These are phyloP conservation scores for Amphirosellinia nigrospora DNA, from an alignment of 495 filamentous ascomycete species.

Conservation along the genomic window DNA sequence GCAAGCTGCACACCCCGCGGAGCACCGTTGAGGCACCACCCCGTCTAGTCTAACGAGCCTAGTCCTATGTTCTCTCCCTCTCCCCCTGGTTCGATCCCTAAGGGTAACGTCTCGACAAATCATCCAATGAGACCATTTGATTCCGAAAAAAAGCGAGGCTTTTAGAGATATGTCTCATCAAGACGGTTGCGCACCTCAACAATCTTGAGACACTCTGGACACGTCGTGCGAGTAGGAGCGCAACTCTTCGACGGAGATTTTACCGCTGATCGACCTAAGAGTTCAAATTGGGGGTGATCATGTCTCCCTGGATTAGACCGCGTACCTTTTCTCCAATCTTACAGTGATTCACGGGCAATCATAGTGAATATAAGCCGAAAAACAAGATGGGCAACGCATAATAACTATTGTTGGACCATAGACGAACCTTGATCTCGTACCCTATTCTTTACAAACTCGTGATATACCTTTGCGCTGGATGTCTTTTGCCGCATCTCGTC, in stretches of 20 bases:
- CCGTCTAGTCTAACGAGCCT: slow-evolving; percentile 10
- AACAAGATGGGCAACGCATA: not conserved
- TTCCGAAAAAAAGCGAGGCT: slow-evolving; percentile 16
- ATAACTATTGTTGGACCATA: not conserved
- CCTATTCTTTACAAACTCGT: not conserved
- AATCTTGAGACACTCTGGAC: slow-evolving; percentile 34
- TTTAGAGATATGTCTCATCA: slow-evolving; percentile 40
- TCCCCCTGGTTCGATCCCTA: slow-evolving; percentile 2
- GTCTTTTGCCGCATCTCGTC: slow-evolving; percentile 5
- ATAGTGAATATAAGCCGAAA: slow-evolving; percentile 10
- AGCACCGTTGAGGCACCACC: slow-evolving; percentile 39
- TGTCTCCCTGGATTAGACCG: slow-evolving; percentile 10
- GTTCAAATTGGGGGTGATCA: slow-evolving; percentile 11
- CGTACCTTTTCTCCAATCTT: not conserved
- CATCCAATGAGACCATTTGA: slow-evolving; percentile 34
- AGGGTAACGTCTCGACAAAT: slow-evolving; percentile 37
- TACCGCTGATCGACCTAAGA: slow-evolving; percentile 17
- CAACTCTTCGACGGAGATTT: slow-evolving; percentile 21
- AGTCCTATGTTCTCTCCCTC: slow-evolving; percentile 10
- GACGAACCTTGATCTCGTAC: not conserved
- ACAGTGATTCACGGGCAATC: not conserved
- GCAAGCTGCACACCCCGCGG: slow-evolving; percentile 35
- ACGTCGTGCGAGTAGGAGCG: slow-evolving; percentile 10
- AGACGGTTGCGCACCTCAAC: slow-evolving; percentile 40
- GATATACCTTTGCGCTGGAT: not conserved